phyloP scores from a whole-genome alignment of 805 yeast genomes.

The Teunomyces stri region DNA sequence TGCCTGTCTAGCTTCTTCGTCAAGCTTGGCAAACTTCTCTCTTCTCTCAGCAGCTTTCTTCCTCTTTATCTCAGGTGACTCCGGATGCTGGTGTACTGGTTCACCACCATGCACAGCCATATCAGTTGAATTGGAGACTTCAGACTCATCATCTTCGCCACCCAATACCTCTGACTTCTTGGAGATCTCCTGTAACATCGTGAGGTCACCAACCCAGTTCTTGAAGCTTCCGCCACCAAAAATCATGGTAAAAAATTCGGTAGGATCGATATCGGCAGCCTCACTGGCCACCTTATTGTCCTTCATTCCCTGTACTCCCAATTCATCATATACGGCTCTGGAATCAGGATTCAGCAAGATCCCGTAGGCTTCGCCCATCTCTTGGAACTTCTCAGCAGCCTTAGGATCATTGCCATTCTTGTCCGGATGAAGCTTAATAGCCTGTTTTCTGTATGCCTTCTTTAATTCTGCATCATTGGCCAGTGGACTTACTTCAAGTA shows the following conservation, averaged over 20 bases:
- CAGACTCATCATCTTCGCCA: constrained; percentile 33
- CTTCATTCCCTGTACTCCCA: constrained; percentile 62
- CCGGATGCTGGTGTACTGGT: background rate
- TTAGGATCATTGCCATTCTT: constrained; percentile 92
- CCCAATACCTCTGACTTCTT: constrained; percentile 51
- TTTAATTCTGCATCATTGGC: constrained; percentile 84
- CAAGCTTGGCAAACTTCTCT: constrained; percentile 50
- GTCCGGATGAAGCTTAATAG: constrained; percentile 90
- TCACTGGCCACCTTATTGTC: constrained; percentile 67
- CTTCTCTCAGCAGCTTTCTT: constrained; percentile 38
- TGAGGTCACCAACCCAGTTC: constrained; percentile 85
- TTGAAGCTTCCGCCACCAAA: constrained; percentile 82
- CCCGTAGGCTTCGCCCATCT: constrained; percentile 63
- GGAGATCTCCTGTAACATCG: constrained; percentile 72
- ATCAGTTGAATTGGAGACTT: constrained; percentile 3
- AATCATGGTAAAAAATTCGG: constrained; percentile 76
- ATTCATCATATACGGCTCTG: constrained; percentile 74
- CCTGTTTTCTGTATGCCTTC: constrained; percentile 89
- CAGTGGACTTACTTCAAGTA: constrained; percentile 60
- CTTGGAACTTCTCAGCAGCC: constrained; percentile 87
- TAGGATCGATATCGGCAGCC: constrained; percentile 70
- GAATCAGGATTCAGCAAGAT: constrained; percentile 72
- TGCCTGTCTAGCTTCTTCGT: constrained; percentile 52
- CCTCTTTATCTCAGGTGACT: constrained; percentile 20
- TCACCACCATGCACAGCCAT: background rate